Evolutionary conservation across 2,329 filamentous ascomycete genomes (phyloP), one percentile per base, ranked within the genome.

Genomic region (Colletotrichum sp.): DNA sequence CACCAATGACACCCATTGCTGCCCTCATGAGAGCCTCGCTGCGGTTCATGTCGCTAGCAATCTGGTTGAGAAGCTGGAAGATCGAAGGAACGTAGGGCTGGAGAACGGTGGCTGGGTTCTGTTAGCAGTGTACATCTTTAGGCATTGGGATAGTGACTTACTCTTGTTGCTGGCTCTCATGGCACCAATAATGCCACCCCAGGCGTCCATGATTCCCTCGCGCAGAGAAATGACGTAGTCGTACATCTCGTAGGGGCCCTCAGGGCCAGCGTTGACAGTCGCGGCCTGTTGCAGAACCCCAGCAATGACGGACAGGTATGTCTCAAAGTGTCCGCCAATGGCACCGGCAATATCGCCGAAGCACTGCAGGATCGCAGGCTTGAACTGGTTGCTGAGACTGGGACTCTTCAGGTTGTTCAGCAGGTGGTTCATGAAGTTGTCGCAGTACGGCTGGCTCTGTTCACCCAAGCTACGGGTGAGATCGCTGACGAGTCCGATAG

Each of bases 141-240:
- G 34, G 26, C 21, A 10, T n/a, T 61, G 21, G 6, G 8, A 26
- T 87, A 24, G 8, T 13, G 21, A 68, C 92, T 85, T 85, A 94
- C 93, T 93, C 89, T 96, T 96, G 82, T 88, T 88, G 82, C 93
- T 95, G 67, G 90, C 87, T 89, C 97, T 98, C 94, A 99, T 96
- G 69, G 97, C 96, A 84, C 96, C 93, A 82, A 99, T 96, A 79
- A 98, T 97, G 79, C 97, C 97, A 81, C 96, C 96, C 96, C 98
- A 99, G 39, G 97, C 97, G 89, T 99, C 97, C 94, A 99, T 98
- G 79, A 99, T 99, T 80, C 96, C 97, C 84, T 99, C 98, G 70
- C 97, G 94, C 65, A 99, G 91, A 24, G 96, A 98, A 78, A 98
- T 92, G 80, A 99, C 94, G 83, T 99, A 99, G 86, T 99, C 96